A percentile compares a stretch with the other conserved stretches of the same genome.
These are phyloP conservation scores for Tetracentron sinense DNA, from an alignment of 164 flowering plant genomes.

Conservation along the genomic window DNA sequence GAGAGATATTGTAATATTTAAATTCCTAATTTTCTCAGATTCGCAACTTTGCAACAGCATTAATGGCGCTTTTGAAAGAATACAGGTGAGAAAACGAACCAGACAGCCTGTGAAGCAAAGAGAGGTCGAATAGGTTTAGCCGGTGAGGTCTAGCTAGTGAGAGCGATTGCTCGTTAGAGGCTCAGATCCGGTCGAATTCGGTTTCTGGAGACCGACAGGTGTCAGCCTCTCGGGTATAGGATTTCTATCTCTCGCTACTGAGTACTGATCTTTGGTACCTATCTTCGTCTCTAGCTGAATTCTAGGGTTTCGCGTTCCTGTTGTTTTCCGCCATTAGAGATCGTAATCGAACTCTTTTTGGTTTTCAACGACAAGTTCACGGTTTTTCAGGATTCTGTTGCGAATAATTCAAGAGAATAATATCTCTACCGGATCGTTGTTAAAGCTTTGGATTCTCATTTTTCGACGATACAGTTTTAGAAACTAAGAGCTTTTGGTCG, in stretches of 20 bases:
- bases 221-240: constrained; percentile 1
- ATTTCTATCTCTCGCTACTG: neutral
- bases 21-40: constrained; percentile 1
- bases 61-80: constrained; percentile 8
- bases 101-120: constrained; percentile 17
- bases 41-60: constrained; percentile 6
- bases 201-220: neutral
- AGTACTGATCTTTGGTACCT: neutral
- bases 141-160: constrained; percentile 10
- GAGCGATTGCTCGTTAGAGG: constrained; percentile 10
- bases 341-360: neutral
- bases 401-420: neutral
- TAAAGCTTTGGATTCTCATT: no score
- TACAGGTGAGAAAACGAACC: constrained; percentile 11
- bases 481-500: neutral
- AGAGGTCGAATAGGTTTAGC: neutral
- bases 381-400: neutral
- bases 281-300: neutral
- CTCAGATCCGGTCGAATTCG: neutral
- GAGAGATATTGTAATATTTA: no score
- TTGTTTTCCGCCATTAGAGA: constrained; percentile 12
- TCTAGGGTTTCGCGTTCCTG: constrained; percentile 11
- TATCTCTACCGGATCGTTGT: neutral
- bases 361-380: neutral
- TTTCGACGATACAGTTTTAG: neutral